These are phyloP conservation scores for Thraustochytrium striatum DNA, from an alignment of 352 stramenopile genomes.

Conservation along the genomic window DNA sequence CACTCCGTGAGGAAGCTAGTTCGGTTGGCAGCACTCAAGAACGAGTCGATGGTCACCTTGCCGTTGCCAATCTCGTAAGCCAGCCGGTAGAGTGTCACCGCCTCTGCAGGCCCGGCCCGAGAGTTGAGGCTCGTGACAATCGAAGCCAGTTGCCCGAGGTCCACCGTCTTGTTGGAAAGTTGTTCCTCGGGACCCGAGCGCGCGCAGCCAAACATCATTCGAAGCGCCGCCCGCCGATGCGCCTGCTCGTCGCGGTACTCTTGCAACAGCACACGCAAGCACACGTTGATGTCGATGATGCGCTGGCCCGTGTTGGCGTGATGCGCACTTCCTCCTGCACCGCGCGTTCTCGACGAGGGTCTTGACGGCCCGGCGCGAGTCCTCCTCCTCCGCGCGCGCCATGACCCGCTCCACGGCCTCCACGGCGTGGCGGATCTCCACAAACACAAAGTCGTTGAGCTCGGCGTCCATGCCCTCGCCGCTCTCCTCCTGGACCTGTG, in stretches of 20 bases:
- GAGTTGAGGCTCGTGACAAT: conserved; percentile 68
- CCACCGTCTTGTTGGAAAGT: conserved; percentile 62
- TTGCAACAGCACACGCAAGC: conserved; percentile 55
- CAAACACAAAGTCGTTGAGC: conserved; percentile 47
- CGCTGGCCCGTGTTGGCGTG: conserved; percentile 46
- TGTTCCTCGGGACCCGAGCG: conserved; percentile 55
- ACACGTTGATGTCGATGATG: conserved; percentile 56
- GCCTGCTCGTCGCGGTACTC: conserved; percentile 86
- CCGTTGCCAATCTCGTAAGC: conserved; percentile 61
- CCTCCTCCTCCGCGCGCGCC: conserved; percentile 41
- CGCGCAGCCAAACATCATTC: conserved; percentile 85
- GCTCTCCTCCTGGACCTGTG: conserved; percentile 28
- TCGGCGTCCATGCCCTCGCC: background rate
- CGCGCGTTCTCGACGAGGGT: conserved; percentile 51
- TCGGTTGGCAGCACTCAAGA: conserved; percentile 73
- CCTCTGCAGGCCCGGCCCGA: conserved; percentile 31
- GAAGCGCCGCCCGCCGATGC: conserved; percentile 75
- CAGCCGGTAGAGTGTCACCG: conserved; percentile 52
- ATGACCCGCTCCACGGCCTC: conserved; percentile 49
- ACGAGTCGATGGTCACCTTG: conserved; percentile 76
- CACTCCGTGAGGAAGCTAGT: conserved; percentile 77
- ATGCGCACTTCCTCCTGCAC: conserved; percentile 54
- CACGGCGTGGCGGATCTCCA: conserved; percentile 49
- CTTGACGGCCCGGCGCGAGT: conserved; percentile 48
- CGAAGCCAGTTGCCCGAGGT: conserved; percentile 80